Conservation (phyloP, 257 asterid species). For the Cordia subcordata region DNA sequence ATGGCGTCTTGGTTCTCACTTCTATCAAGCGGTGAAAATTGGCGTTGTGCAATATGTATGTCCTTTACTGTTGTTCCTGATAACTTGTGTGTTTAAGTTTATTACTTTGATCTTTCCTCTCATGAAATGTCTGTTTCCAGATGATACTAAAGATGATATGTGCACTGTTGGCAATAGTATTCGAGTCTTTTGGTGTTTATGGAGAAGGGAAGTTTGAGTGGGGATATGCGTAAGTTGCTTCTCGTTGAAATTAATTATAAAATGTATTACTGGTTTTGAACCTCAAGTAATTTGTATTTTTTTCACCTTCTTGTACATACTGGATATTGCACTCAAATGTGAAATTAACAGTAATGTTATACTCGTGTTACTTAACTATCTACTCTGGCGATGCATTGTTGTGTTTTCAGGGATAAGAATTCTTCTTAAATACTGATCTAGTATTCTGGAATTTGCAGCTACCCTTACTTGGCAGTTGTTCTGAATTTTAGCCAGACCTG, state of each 20-base stretch:
- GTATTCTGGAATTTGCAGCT: conserved; percentile 49
- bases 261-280: background rate
- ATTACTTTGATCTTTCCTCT: conserved; percentile 9
- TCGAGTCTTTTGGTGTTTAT: conserved; percentile 65
- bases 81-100: background rate
- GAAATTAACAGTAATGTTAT: too few relatives aligned
- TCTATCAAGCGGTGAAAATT: conserved; percentile 89
- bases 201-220: conserved; percentile 98
- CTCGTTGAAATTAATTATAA: too few relatives aligned
- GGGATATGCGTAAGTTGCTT: conserved; percentile 80
- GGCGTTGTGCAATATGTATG: conserved; percentile 98
- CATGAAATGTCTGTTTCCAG: conserved; percentile 35
- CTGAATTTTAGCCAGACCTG: conserved; percentile 96
- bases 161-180: conserved; percentile 82
- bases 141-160: conserved; percentile 93
- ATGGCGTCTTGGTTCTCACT: conserved; percentile 87
- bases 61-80: background rate
- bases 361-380: background rate
- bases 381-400: background rate
- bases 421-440: conserved; percentile 7
- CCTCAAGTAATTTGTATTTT: background rate
- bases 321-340: too few relatives aligned
- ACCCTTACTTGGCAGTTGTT: conserved; percentile 89
- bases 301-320: background rate
- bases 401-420: background rate